Evolutionary conservation across 306 rosid species (phyloP).

Genomic region (Vigna radiata): DNA sequence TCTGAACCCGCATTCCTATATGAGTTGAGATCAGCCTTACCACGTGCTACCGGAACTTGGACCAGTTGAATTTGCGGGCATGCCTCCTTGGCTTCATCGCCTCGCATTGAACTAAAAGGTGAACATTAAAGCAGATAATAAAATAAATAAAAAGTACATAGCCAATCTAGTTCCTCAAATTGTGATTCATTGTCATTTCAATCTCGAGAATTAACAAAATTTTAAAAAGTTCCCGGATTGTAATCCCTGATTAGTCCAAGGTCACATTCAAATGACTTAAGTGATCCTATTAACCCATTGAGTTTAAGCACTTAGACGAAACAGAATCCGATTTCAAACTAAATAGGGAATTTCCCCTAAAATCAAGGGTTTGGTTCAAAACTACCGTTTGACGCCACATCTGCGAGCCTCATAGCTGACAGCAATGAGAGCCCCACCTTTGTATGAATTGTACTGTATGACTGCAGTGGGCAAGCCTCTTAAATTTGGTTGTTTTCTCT

Average conservation of each 20-base stretch:
- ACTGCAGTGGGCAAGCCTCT: slow-evolving; percentile 91
- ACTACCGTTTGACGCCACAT: slow-evolving; percentile 84
- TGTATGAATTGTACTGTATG: slow-evolving; percentile 86
- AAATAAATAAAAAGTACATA: not conserved
- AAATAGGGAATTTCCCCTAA: not conserved
- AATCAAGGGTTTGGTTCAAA: not conserved
- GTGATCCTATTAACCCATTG: not conserved
- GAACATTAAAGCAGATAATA: not conserved
- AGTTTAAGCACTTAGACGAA: not conserved
- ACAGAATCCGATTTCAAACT: too few relatives aligned
- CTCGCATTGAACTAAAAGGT: slow-evolving; percentile 83
- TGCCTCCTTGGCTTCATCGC: slow-evolving; percentile 83
- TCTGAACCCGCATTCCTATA: slow-evolving; percentile 90
- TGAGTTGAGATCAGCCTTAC: slow-evolving; percentile 87
- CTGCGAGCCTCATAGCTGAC: slow-evolving; percentile 95
- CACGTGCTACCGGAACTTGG: slow-evolving; percentile 92
- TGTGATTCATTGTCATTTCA: not conserved
- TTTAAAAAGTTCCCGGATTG: not conserved
- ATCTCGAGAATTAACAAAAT: not conserved
- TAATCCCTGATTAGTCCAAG: not conserved
- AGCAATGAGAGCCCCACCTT: slow-evolving; percentile 94
- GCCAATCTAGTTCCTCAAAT: not conserved
- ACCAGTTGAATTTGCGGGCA: slow-evolving; percentile 87
- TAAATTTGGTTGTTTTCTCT: slow-evolving; percentile 79
- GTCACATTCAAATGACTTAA: not conserved